Conservation (phyloP, 148 eudicot genomes). For the Selenicereus undatus region DNA sequence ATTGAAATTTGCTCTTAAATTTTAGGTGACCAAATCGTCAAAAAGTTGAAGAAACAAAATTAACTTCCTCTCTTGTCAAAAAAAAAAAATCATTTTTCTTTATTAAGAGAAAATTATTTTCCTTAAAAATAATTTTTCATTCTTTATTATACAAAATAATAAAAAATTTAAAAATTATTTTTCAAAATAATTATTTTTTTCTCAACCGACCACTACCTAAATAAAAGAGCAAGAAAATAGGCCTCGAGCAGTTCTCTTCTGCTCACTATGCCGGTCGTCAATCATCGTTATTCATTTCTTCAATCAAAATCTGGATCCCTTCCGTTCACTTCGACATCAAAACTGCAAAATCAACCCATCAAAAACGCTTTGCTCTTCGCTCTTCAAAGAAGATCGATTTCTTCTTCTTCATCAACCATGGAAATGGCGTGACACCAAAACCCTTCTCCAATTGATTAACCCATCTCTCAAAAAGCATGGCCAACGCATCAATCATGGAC, state of each 20-base stretch:
- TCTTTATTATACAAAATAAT: too few relatives aligned
- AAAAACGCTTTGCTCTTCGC: neutral
- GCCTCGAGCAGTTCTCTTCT: neutral
- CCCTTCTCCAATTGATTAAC: neutral
- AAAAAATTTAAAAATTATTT: too few relatives aligned
- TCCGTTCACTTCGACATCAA: neutral
- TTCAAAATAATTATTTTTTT: too few relatives aligned
- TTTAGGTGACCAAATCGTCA: too few relatives aligned
- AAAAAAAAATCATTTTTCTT: too few relatives aligned
- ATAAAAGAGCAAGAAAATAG: too few relatives aligned
- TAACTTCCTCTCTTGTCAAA: too few relatives aligned
- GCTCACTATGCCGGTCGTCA: neutral
- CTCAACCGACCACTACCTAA: too few relatives aligned
- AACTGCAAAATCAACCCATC: neutral
- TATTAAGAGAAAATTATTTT: too few relatives aligned
- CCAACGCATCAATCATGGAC: conserved; percentile 60
- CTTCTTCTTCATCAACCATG: neutral
- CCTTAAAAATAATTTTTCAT: too few relatives aligned
- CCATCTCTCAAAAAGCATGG: conserved; percentile 7
- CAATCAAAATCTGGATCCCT: neutral
- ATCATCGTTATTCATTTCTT: neutral
- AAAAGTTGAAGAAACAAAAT: too few relatives aligned
- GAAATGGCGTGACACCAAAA: neutral
- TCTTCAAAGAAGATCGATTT: neutral
- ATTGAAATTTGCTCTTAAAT: too few relatives aligned